Conservation (phyloP, 2,329 filamentous ascomycete genomes). For the Fusarium sp. region DNA sequence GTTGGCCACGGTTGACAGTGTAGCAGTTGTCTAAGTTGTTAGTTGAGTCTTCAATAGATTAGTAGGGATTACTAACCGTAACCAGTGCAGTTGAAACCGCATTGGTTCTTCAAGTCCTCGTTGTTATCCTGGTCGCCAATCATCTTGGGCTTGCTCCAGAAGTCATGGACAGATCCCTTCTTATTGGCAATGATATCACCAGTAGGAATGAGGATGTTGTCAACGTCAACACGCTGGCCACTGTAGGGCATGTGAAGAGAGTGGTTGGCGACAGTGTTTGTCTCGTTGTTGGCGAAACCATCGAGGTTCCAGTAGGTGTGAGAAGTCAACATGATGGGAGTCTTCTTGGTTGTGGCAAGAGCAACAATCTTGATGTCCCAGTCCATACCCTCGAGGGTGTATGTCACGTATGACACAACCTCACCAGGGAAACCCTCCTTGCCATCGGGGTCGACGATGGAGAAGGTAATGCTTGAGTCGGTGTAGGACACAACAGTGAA, state of each 20-base stretch:
- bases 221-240: slow-evolving; percentile 74
- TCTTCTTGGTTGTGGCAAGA: slow-evolving; percentile 76
- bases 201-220: slow-evolving; percentile 79
- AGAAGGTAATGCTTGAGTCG: slow-evolving; percentile 77
- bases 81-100: slow-evolving; percentile 83
- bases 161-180: slow-evolving; percentile 77
- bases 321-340: slow-evolving; percentile 82
- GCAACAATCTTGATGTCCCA: slow-evolving; percentile 82
- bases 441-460: slow-evolving; percentile 77
- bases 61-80: slow-evolving; percentile 69
- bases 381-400: slow-evolving; percentile 72
- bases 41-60: background rate
- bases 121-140: slow-evolving; percentile 76
- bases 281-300: slow-evolving; percentile 79
- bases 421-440: slow-evolving; percentile 83
- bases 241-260: slow-evolving; percentile 79
- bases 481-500: slow-evolving; percentile 80
- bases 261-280: slow-evolving; percentile 73
- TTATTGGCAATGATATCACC: slow-evolving; percentile 79
- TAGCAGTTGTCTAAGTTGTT: slow-evolving; percentile 70
- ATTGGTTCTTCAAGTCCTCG: slow-evolving; percentile 75
- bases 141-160: slow-evolving; percentile 84
- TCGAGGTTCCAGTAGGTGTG: slow-evolving; percentile 87
- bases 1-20: slow-evolving; percentile 70
- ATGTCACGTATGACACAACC: slow-evolving; percentile 79